Percentiles rank a stretch among this genome's conserved stretches.
phyloP scores from a whole-genome alignment of 805 yeast genomes.

The Candida pseudoglaebosa region DNA sequence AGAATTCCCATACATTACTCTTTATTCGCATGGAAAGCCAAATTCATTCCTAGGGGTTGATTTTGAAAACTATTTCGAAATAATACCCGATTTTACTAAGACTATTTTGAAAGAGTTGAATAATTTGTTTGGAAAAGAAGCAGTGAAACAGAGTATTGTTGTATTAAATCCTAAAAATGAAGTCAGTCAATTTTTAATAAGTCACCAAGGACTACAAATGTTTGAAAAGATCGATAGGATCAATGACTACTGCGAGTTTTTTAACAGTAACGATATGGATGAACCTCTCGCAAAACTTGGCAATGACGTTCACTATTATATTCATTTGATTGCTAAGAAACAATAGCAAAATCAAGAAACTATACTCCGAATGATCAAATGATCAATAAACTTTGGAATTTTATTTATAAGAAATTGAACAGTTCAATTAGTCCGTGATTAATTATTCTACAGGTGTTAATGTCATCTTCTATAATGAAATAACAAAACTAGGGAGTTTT shows the following conservation, averaged over 20 bases:
- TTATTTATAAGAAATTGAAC: no score
- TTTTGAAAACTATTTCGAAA: slow-evolving; percentile 11
- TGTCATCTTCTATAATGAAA: no score
- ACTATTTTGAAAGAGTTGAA: slow-evolving; percentile 19
- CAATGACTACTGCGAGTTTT: slow-evolving; percentile 22
- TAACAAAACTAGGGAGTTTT: no score
- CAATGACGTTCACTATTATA: slow-evolving; percentile 1
- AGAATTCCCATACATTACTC: slow-evolving; percentile 25
- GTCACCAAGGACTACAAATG: slow-evolving; percentile 24
- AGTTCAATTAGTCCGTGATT: no score
- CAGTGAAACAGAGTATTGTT: slow-evolving; percentile 27
- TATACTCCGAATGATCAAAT: no score
- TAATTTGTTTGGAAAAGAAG: slow-evolving; percentile 28
- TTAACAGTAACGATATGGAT: slow-evolving; percentile 9
- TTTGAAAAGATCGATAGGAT: slow-evolving; percentile 32
- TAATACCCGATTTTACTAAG: slow-evolving; percentile 24
- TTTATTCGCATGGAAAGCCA: slow-evolving; percentile 1
- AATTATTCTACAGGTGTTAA: no score
- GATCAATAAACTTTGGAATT: no score
- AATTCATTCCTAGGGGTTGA: slow-evolving; percentile 1
- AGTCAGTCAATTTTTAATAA: slow-evolving; percentile 26
- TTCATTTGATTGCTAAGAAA: slow-evolving; percentile 1
- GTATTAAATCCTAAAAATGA: slow-evolving; percentile 28
- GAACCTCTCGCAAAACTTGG: neutral
- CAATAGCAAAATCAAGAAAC: no score